These are phyloP conservation scores for Colletotrichum sp. DNA, from an alignment of 2,329 filamentous ascomycete genomes.

Conservation along the genomic window DNA sequence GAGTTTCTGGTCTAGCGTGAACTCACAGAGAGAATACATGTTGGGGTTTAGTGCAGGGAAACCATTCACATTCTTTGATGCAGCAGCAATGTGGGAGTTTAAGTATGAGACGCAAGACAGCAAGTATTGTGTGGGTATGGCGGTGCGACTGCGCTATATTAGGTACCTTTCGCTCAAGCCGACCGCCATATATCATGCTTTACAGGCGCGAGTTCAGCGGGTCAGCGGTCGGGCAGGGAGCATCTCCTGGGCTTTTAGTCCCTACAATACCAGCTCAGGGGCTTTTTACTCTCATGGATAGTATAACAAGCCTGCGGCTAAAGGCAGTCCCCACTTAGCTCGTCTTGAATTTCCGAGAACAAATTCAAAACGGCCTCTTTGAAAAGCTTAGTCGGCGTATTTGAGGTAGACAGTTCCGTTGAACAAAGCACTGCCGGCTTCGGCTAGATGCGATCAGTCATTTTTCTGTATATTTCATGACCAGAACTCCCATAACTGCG, in stretches of 20 bases:
- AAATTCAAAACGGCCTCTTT: background rate
- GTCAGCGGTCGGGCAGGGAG: background rate
- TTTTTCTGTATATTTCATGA: background rate
- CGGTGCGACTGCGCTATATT: background rate
- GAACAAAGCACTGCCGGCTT: background rate
- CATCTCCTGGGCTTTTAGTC: background rate
- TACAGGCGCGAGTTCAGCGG: no score
- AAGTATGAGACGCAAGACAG: background rate
- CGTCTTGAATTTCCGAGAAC: background rate
- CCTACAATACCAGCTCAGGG: background rate
- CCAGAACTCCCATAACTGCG: background rate
- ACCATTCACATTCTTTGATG: background rate
- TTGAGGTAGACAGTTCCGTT: background rate
- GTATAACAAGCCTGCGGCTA: background rate
- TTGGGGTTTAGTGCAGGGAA: background rate
- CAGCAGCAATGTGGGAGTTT: background rate
- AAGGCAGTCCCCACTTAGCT: background rate
- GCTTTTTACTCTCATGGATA: background rate
- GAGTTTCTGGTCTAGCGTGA: background rate
- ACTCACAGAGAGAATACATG: background rate
- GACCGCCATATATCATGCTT: background rate
- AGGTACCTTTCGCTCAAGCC: background rate
- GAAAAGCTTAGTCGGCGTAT: background rate
- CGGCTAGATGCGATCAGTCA: background rate
- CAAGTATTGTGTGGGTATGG: background rate